Conservation (phyloP, 2,329 filamentous ascomycete genomes). For the Elsinoe australis region DNA sequence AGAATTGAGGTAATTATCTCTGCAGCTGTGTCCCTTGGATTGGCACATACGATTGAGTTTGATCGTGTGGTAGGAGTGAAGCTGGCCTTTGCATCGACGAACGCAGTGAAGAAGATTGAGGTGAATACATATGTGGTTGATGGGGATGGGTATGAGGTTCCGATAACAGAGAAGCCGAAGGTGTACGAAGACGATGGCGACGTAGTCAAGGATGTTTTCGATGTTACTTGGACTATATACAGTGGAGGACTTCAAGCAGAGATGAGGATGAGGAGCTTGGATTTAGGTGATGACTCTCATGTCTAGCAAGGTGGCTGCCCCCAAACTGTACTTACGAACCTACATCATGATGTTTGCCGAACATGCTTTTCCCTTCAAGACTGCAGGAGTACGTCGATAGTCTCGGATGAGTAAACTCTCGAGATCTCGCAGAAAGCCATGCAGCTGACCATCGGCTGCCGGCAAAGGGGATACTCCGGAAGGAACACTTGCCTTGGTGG, state of each 20-base stretch:
- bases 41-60: not conserved
- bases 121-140: slow-evolving; percentile 36
- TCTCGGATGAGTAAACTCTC: no score
- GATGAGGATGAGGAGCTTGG: slow-evolving; percentile 38
- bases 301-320: no score
- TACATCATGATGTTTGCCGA: no score
- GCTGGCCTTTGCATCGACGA: slow-evolving; percentile 31
- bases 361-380: no score
- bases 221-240: slow-evolving; percentile 37
- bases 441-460: no score
- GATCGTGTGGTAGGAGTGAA: slow-evolving; percentile 37
- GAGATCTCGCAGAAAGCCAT: no score
- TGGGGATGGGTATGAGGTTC: slow-evolving; percentile 35
- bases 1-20: slow-evolving; percentile 30
- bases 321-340: no score
- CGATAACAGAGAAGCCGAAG: slow-evolving; percentile 32
- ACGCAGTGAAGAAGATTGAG: slow-evolving; percentile 32
- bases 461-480: no score
- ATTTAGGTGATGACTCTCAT: no score
- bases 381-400: no score
- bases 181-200: not conserved
- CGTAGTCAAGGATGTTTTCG: slow-evolving; percentile 35
- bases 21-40: not conserved
- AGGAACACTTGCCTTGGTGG: no score
- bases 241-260: slow-evolving; percentile 37